Evolutionary conservation across 805 yeast species (phyloP).

Genomic region (Saccharomycopsis babjevae): DNA sequence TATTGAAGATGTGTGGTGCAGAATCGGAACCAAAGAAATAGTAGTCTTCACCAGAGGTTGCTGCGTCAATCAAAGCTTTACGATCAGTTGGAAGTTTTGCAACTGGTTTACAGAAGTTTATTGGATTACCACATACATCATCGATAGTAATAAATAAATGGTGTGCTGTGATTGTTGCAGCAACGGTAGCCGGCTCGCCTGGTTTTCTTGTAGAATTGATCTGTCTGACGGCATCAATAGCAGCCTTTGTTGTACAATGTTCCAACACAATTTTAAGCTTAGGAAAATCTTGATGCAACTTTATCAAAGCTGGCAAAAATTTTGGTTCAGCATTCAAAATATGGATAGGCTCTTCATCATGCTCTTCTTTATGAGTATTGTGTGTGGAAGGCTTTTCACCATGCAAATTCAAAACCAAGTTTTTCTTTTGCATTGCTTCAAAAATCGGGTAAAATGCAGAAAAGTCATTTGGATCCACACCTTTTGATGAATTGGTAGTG

Average conservation of each 20-base stretch:
- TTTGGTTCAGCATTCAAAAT: conserved; percentile 90
- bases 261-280: conserved; percentile 13
- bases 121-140: conserved; percentile 93
- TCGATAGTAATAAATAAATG: conserved; percentile 84
- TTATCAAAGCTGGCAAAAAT: conserved; percentile 79
- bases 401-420: conserved; percentile 76
- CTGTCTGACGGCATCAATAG: conserved; percentile 63
- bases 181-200: conserved; percentile 45
- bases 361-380: conserved; percentile 19
- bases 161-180: conserved; percentile 94
- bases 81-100: conserved; percentile 87
- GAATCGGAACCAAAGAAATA: conserved; percentile 97
- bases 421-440: conserved; percentile 72
- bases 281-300: conserved; percentile 35
- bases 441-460: conserved; percentile 82
- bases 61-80: conserved; percentile 74
- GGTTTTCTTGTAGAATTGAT: conserved; percentile 38
- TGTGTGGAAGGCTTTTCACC: conserved; percentile 81
- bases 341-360: conserved; percentile 57
- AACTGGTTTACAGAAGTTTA: conserved; percentile 95
- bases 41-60: conserved; percentile 82
- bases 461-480: conserved; percentile 91
- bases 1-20: conserved; percentile 87
- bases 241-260: conserved; percentile 68
- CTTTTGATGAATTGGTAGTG: conserved; percentile 89